Evolutionary conservation across 1,284 basidiomycete species (phyloP).

Genomic region (Puccinia polysora): DNA sequence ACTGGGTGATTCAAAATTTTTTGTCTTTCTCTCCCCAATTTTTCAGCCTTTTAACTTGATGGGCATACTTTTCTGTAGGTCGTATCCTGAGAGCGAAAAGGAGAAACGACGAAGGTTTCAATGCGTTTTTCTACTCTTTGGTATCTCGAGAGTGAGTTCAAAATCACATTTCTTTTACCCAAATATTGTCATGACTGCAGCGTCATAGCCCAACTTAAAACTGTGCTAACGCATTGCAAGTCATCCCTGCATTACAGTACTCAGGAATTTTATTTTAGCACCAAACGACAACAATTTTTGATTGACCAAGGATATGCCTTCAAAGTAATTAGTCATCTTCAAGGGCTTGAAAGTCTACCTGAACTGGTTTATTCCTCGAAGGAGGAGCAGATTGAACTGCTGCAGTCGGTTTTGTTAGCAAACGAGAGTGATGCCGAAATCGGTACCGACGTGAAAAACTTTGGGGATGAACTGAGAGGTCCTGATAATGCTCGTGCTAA

Average conservation of each 20-base stretch:
- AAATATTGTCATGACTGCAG: not conserved
- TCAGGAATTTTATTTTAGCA: slow-evolving; percentile 99
- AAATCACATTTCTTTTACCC: not conserved
- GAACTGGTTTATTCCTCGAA: slow-evolving; percentile 86
- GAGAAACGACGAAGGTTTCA: slow-evolving; percentile 98
- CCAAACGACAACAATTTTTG: slow-evolving; percentile 96
- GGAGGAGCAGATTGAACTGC: slow-evolving; percentile 88
- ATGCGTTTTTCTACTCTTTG: slow-evolving; percentile 98
- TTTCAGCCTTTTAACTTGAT: slow-evolving; percentile 5
- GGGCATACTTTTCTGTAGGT: too few species aligned
- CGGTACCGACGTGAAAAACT: slow-evolving; percentile 66
- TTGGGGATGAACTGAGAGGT: slow-evolving; percentile 53
- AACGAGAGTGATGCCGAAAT: slow-evolving; percentile 87
- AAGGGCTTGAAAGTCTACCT: slow-evolving; percentile 78
- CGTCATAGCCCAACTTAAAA: not conserved
- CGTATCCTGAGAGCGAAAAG: slow-evolving; percentile 95
- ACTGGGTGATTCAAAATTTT: slow-evolving; percentile 60
- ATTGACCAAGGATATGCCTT: slow-evolving; percentile 98
- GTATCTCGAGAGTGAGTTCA: slow-evolving; percentile 74
- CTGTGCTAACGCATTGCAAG: not conserved
- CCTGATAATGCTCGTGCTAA: slow-evolving; percentile 12
- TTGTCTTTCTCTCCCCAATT: slow-evolving; percentile 27
- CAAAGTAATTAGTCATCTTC: slow-evolving; percentile 97
- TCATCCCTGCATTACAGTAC: slow-evolving; percentile 57
- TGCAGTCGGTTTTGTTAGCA: slow-evolving; percentile 84